Conservation (phyloP, 352 stramenopile species). For the Blastocystis sp. region DNA sequence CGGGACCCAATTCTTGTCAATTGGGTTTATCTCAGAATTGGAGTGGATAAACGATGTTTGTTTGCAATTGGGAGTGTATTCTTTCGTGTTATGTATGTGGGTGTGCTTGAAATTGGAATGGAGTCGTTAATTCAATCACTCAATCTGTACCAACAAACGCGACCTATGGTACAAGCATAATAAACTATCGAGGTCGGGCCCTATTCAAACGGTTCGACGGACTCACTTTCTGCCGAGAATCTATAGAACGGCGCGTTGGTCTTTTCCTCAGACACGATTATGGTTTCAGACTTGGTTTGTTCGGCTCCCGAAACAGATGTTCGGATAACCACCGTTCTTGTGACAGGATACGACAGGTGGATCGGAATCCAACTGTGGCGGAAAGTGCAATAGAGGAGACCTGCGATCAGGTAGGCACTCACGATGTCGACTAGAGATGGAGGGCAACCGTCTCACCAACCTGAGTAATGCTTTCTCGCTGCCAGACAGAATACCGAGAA, state of each 20-base stretch:
- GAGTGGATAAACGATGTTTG: too few species aligned
- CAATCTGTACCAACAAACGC: not conserved
- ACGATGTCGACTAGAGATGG: slow-evolving; percentile 6
- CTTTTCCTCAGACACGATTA: slow-evolving; percentile 52
- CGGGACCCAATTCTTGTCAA: not conserved
- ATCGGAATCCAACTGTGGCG: slow-evolving; percentile 34
- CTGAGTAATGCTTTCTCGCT: slow-evolving; percentile 55
- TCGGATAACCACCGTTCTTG: not conserved
- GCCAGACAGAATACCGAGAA: slow-evolving; percentile 51
- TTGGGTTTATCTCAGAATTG: too few species aligned
- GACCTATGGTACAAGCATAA: not conserved
- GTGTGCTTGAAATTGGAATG: too few species aligned
- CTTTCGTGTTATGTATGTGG: too few species aligned
- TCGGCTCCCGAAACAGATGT: slow-evolving; percentile 1
- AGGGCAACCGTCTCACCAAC: not conserved
- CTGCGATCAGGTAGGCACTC: not conserved
- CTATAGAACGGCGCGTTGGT: not conserved
- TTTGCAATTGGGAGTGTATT: too few species aligned
- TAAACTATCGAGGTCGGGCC: not conserved
- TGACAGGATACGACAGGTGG: not conserved
- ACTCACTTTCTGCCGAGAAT: slow-evolving; percentile 12
- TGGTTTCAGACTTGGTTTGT: slow-evolving; percentile 3
- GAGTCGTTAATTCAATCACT: not conserved
- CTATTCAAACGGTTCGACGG: slow-evolving; percentile 5
- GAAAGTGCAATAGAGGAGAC: slow-evolving; percentile 26